Percentiles rank a stretch among this genome's conserved stretches.
Conservation (phyloP, 2,329 filamentous ascomycete genomes). For the Colletotrichum musicola region DNA sequence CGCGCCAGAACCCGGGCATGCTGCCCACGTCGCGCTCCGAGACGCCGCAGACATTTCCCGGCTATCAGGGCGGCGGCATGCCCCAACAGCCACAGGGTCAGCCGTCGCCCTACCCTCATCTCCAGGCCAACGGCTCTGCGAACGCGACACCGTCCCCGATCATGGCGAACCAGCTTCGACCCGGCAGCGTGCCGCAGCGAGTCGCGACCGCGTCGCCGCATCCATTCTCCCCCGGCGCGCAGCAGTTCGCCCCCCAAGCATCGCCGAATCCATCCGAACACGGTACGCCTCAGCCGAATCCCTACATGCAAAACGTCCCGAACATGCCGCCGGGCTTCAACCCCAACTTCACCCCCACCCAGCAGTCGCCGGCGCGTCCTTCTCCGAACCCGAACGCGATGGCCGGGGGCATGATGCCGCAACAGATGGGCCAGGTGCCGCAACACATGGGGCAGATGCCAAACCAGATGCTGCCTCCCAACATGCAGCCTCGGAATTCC, state of each 20-base stretch:
- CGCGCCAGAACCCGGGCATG: conserved; percentile 79
- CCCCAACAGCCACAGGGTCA: conserved; percentile 72
- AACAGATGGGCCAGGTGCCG: conserved; percentile 63
- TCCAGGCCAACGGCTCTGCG: conserved; percentile 82
- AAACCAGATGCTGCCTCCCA: conserved; percentile 48
- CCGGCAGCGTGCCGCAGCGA: conserved; percentile 79
- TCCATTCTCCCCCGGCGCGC: conserved; percentile 83
- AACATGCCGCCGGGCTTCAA: conserved; percentile 70
- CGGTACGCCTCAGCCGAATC: conserved; percentile 79
- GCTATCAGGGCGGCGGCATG: conserved; percentile 75
- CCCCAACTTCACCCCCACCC: conserved; percentile 69
- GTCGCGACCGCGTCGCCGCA: conserved; percentile 94
- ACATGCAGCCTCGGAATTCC: conserved; percentile 62
- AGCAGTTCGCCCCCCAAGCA: conserved; percentile 78
- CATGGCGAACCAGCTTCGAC: conserved; percentile 83
- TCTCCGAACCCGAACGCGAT: conserved; percentile 67
- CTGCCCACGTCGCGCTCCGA: conserved; percentile 89
- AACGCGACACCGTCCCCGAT: conserved; percentile 94
- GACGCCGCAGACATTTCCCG: conserved; percentile 86
- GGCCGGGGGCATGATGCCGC: conserved; percentile 63
- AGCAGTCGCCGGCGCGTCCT: conserved; percentile 68
- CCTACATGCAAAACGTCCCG: conserved; percentile 74
- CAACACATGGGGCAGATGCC: conserved; percentile 51
- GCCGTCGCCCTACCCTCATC: conserved; percentile 81
- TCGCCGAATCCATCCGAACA: conserved; percentile 85